Base-by-base conservation (phyloP, 192 early-diverging fungal genomes). In the Allomyces arbusculus region DNA sequence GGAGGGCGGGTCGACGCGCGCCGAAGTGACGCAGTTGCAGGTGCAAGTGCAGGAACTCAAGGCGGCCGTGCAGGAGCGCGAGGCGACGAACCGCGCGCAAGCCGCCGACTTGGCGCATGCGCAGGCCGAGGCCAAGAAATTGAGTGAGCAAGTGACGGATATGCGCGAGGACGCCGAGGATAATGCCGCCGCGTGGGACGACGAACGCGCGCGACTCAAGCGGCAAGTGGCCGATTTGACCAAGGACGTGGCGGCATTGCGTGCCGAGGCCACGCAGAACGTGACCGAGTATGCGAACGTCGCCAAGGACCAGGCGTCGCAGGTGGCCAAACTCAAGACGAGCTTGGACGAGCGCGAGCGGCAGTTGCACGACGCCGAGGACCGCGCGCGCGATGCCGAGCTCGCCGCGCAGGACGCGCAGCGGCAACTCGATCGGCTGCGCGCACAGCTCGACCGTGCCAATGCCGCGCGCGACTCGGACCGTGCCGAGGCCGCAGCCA, bases 241-340 rank as follows among this genome's bases (percentile, higher is more conserved):
- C 14, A 16, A 23, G 19, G 63, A 63, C 3, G 20, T 63, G 14
- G 63, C 14, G 16, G 16, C 28, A 3, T 8, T 63, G 11, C 63
- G 63, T 8, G 14, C 14, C 20, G 63, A 63, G 23, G 14, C 12
- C 14, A 33, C 63, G 12, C 19, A 22, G 14, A 33, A 63, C 12
- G 63, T 33, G 14, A 22, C 14, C 5, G 20, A 63, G 63, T 33
- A 63, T 23, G 28, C 24, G 14, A 33, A 28, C 63, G 14, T 22
- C 4, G 63, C 24, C 24, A 63, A 63, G 43, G 44, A 70, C 7
- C 66, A 68, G 61, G 45, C 43, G 28, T 33, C 25, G 10, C 69
- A 73, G 33, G 55, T 63, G 12, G 16, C 10, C 10, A 66, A 73
- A 66, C 40, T 73, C 14, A 50, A 66, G n/a, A 26, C 24, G 24